These are phyloP conservation scores for Berberis vulgaris DNA, from an alignment of 164 flowering plant species.

Conservation along the genomic window DNA sequence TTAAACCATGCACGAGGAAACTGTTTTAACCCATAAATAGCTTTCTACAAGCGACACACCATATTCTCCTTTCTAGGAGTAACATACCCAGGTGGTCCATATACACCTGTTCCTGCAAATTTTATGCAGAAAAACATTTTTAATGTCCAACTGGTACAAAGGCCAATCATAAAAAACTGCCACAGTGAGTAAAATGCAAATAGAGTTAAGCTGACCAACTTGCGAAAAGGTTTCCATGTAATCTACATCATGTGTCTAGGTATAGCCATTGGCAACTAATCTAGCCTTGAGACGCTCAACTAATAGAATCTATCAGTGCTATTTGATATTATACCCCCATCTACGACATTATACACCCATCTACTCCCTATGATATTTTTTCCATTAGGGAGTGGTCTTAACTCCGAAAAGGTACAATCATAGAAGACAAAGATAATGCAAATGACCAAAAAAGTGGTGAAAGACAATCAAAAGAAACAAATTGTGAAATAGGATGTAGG, in stretches of 20 bases:
- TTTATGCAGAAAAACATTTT: conserved; percentile 4
- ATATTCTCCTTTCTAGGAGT: not conserved
- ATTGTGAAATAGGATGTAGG: not conserved
- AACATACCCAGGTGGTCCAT: conserved; percentile 1
- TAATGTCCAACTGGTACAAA: not conserved
- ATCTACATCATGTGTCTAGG: not conserved
- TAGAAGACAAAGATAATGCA: too few species aligned
- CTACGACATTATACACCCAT: not conserved
- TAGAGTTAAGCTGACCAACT: not conserved
- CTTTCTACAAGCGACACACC: not conserved
- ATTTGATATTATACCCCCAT: not conserved
- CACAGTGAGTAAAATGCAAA: not conserved
- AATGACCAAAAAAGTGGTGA: not conserved
- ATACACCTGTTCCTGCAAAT: not conserved
- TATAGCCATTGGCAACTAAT: not conserved
- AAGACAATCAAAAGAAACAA: not conserved
- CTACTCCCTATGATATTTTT: not conserved
- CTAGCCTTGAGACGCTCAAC: conserved; percentile 1
- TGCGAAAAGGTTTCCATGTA: not conserved
- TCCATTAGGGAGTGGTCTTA: not conserved
- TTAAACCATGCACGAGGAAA: too few species aligned
- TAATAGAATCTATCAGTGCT: not conserved
- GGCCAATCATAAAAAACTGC: not conserved
- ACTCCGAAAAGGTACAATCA: not conserved
- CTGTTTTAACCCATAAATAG: conserved; percentile 1